Evolutionary conservation across 352 stramenopile species (phyloP), one percentile per base, ranked within the genome.

Genomic region (Lagenidium giganteum): DNA sequence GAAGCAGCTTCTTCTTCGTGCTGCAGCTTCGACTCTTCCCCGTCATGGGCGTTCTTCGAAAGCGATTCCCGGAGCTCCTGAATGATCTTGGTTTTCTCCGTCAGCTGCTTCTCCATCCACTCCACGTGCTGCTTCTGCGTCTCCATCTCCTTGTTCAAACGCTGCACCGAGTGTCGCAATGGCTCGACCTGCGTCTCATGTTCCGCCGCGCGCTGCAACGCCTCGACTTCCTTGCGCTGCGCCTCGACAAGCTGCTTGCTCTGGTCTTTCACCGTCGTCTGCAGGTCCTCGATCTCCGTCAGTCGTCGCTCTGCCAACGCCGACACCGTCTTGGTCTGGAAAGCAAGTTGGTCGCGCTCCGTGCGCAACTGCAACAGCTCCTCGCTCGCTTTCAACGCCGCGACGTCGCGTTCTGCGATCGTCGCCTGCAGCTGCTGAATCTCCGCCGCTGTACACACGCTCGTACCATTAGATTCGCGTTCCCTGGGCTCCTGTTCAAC

Each of bases 61-160:
- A 77, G 29, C 24, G 66, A 42, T 22, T 83, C 60, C 1, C 79
- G 79, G 31, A 89, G 53, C n/a, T 73, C 61, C 43, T 83, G 73
- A 11, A 84, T 54, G 13, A 59, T 59, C 34, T 74, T 76, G 13
- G 67, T 87, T 48, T 89, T 91, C 23, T 86, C 79, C 8, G 43
- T 52, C 0, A 87, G 42, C 37, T 88, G 75, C 24, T 47, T 63
- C 47, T 91, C 73, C 2, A 86, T 61, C 71, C 76, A 88, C 48
- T 84, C 64, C 2, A 66, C 61, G 45, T 91, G 76, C 25, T 81
- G 57, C 45, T 82, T 74, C 0, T 56, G 54, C 27, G 47, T 60
- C 23, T 72, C 62, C 14, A 77, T 51, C 42, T 88, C 75, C 33
- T 75, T 79, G 31, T 70, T 64, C 16, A 85, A 46, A 8, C 79